Base-by-base conservation (phyloP, 108 stramenopile species). In the Asterionellopsis glacialis region DNA sequence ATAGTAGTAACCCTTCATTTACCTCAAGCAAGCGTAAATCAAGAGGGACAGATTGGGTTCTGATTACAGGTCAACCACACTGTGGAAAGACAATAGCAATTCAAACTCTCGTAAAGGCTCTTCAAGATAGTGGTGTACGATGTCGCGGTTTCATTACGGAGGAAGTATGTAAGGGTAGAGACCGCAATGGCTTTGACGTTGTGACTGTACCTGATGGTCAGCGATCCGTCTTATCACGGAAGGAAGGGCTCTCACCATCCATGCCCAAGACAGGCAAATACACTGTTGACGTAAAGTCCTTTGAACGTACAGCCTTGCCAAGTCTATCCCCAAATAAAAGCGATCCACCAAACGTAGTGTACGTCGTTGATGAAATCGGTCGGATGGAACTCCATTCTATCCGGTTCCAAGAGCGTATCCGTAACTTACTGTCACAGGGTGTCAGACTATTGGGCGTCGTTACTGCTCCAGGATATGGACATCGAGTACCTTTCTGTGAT, bases 311-410 rank as follows among this genome's bases (percentile, higher is more conserved):
- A 9, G 61, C 62, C 14, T 19, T 68, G 11, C 51, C 63, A 21
- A 47, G 63, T 24, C 61, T 62, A 7, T 23, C 14, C 22, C 15
- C 21, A 42, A 24, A n/a, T 18, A 42, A 45, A 12, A n/a, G 25
- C 5, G 45, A 61, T 51, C 5, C n/a, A 19, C 13, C 38, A 16
- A 23, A 25, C 21, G 14, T 16, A 28, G 42, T 69, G 10, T 28
- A 56, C 22, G 52, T 69, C n/a, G 15, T 69, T 55, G 67, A 68
- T 52, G 61, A 68, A 45, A 61, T 68, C 1, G 67, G 65, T 22
- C 55, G 65, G n/a, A 66, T 66, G 65, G 65, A 66, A 58, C 65
- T 66, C 2, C 65, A 66, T 59, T 66, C 65, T 5, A 49, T 15
- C 9, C 43, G 26, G 13, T 66, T 66, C 26, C 41, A 42, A 33